These are phyloP conservation scores for Cercospora janseana DNA, from an alignment of 2,329 filamentous ascomycete genomes.

Conservation along the genomic window DNA sequence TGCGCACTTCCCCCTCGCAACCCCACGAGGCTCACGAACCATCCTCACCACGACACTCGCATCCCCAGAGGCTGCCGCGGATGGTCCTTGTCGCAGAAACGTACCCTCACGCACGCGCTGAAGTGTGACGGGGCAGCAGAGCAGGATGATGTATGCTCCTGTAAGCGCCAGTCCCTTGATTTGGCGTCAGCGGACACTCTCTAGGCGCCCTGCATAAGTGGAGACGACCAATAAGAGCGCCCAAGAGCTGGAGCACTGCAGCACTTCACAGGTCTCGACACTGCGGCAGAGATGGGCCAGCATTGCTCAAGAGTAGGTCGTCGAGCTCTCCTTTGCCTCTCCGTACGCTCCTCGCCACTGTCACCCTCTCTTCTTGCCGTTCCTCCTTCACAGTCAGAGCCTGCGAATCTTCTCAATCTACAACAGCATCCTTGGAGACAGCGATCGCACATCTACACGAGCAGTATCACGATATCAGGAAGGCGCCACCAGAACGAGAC, in stretches of 20 bases:
- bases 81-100: no score
- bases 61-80: background rate
- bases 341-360: background rate
- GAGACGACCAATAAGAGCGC: conserved; percentile 21
- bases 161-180: conserved; percentile 18
- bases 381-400: background rate
- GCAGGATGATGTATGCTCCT: conserved; percentile 7
- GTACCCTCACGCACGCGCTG: background rate
- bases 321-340: background rate
- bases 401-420: background rate
- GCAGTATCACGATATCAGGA: background rate
- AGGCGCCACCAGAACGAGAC: background rate
- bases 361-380: background rate
- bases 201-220: conserved; percentile 22
- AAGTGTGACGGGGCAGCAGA: background rate
- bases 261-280: conserved; percentile 17
- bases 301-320: conserved; percentile 11
- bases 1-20: no score
- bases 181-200: conserved; percentile 11
- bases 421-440: no score
- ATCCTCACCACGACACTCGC: no score
- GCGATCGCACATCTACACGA: no score
- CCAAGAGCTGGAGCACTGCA: conserved; percentile 18
- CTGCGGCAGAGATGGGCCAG: conserved; percentile 19
- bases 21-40: no score